phyloP scores from a whole-genome alignment of 1,139 yeast species.

The Pneumocystis jirovecii region DNA sequence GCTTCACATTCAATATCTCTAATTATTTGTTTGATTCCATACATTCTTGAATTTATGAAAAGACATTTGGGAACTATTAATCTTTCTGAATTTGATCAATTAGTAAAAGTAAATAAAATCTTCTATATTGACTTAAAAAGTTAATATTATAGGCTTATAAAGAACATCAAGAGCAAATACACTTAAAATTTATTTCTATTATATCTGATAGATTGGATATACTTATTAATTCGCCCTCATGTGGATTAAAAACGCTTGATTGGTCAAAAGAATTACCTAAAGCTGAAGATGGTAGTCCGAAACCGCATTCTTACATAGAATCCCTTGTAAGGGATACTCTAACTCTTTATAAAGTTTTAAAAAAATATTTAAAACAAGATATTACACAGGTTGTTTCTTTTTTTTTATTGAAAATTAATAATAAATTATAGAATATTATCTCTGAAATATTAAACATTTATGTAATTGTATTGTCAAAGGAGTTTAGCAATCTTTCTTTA shows the following conservation, averaged over 20 bases:
- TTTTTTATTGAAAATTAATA: background rate
- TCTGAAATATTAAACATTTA: background rate
- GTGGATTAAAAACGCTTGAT: constrained; percentile 28
- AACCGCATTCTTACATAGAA: constrained; percentile 46
- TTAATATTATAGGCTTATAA: constrained; percentile 26
- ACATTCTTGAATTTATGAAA: constrained; percentile 21
- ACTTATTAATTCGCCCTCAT: constrained; percentile 33
- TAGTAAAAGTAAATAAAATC: constrained; percentile 10
- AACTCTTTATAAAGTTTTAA: constrained; percentile 46
- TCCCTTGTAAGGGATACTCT: constrained; percentile 50
- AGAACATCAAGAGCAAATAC: constrained; percentile 55
- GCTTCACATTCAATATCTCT: constrained; percentile 46
- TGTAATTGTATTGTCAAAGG: background rate
- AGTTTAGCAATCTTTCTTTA: background rate
- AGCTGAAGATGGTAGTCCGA: constrained; percentile 21
- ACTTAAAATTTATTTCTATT: constrained; percentile 47
- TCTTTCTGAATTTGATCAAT: constrained; percentile 8
- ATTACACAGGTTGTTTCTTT: constrained; percentile 2
- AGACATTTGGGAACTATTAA: constrained; percentile 17
- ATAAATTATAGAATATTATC: background rate
- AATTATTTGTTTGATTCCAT: constrained; percentile 27
- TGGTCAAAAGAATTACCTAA: background rate
- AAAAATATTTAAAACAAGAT: constrained; percentile 32
- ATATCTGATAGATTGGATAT: constrained; percentile 50
- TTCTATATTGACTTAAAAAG: constrained; percentile 28